Base-by-base conservation (phyloP, 2,329 filamentous ascomycete species). In the Ceratocystiopsis sp. region DNA sequence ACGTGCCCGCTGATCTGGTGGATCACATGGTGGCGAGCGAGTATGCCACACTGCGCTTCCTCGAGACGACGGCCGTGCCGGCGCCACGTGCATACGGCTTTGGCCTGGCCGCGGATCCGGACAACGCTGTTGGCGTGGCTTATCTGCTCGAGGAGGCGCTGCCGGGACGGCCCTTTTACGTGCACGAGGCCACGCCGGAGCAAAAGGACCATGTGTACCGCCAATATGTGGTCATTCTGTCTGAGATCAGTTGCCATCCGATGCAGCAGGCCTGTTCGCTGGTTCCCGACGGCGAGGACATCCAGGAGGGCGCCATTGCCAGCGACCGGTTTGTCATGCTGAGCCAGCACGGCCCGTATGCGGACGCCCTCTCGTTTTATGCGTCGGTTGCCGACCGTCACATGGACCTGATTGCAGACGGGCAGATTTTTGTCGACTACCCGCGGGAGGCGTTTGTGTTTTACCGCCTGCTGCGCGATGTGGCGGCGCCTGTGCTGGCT, bases 111-210 rank as follows among this genome's bases (percentile, higher is more conserved):
- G 12, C 8, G 3, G 43, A 45, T 35, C 17, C 32, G 4, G 9
- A 11, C 10, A 45, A 43, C 39, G 8, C 14, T 4, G 42, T 47
- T 29, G 42, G 45, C 6, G 38, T 43, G 3, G 37, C 16, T 17
- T 47, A 45, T 15, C 33, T 47, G 2, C 41, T 47, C 14, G 36
- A 45, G 15, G 46, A 47, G 2, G 39, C 41, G 15, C 29, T 47
- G 38, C 43, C 43, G 5, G 46, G 43, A 8, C 35, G 17, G 12
- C 43, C 43, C 2, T 39, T 47, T 18, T 11, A 21, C 16, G 38
- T 37, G 10, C 5, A 21, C 18, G 40, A 18, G 9, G 41, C 38
- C 17, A 47, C 41, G 9, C 13, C 13, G 7, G 41, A 43, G 21
- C 38, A 47, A 9, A 40, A 40, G 36, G 6, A n/a, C 2, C 21